phyloP scores from a whole-genome alignment of 768 basidiomycete genomes.

The Pisolithus albus region DNA sequence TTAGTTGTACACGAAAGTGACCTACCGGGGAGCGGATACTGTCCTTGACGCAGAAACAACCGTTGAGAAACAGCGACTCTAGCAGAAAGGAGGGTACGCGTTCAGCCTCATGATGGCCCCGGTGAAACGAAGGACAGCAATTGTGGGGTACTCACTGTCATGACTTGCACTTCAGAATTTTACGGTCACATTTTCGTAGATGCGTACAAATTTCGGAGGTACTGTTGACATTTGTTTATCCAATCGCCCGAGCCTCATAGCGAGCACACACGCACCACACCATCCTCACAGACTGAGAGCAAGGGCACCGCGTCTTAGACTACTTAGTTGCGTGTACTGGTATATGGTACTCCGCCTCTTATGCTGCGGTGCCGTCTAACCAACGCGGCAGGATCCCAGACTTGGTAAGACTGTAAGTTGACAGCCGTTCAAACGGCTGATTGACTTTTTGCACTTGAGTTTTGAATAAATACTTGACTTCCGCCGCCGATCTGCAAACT shows the following conservation, averaged over 20 bases:
- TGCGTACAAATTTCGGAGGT: constrained; percentile 14
- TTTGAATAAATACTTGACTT: too few relatives aligned
- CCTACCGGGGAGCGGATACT: constrained; percentile 10
- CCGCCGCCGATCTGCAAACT: too few relatives aligned
- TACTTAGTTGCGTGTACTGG: too few relatives aligned
- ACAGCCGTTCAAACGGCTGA: too few relatives aligned
- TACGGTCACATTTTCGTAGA: neutral
- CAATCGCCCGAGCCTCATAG: neutral
- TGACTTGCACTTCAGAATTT: constrained; percentile 6
- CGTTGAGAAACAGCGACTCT: constrained; percentile 18
- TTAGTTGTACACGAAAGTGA: neutral
- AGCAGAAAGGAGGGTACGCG: neutral
- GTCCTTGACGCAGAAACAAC: constrained; percentile 15
- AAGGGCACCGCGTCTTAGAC: too few relatives aligned
- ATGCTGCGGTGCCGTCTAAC: too few relatives aligned
- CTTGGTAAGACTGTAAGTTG: too few relatives aligned
- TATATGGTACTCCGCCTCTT: too few relatives aligned
- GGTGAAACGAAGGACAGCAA: neutral
- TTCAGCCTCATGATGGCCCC: neutral
- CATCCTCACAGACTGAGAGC: too few relatives aligned
- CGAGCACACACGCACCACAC: too few relatives aligned
- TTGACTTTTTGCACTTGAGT: too few relatives aligned
- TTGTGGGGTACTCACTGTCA: constrained; percentile 21
- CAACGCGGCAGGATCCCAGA: too few relatives aligned
- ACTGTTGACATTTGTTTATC: constrained; percentile 18